Percentiles rank a stretch among this genome's conserved stretches.
Conservation (phyloP, 176 grass and related monocot species). For the Paspalum vaginatum region DNA sequence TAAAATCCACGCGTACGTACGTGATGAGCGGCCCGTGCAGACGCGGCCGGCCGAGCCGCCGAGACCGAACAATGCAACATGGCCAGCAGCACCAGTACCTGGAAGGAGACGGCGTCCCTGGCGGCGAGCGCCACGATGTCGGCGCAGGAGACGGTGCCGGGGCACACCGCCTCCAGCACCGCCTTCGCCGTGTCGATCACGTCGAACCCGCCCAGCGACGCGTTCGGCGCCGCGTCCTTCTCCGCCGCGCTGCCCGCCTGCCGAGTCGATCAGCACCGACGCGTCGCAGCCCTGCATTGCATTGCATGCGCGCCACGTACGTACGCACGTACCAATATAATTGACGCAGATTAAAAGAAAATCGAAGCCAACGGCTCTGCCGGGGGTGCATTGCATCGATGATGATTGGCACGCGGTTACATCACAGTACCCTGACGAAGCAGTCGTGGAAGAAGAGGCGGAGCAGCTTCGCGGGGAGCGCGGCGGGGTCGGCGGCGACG, state of each 20-base stretch:
- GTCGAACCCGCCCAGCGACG: constrained; percentile 65
- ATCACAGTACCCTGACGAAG: constrained; percentile 50
- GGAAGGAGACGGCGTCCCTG: constrained; percentile 66
- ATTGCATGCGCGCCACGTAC: too few relatives aligned
- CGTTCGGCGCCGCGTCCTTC: constrained; percentile 70
- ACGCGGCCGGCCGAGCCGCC: too few relatives aligned
- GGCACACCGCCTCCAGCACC: constrained; percentile 68
- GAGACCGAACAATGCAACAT: too few relatives aligned
- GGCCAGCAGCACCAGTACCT: not conserved
- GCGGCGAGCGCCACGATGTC: constrained; percentile 73
- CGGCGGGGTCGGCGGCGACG: constrained; percentile 44
- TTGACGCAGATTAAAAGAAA: too few relatives aligned
- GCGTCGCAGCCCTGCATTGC: constrained; percentile 95
- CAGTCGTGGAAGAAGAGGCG: constrained; percentile 89
- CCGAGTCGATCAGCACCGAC: constrained; percentile 76
- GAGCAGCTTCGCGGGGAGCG: constrained; percentile 53
- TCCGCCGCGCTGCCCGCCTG: constrained; percentile 48
- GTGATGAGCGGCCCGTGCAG: too few relatives aligned
- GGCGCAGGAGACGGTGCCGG: constrained; percentile 57
- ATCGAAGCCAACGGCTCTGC: not conserved
- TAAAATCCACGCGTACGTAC: too few relatives aligned
- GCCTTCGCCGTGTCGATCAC: constrained; percentile 72
- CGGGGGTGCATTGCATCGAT: not conserved
- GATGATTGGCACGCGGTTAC: not conserved
- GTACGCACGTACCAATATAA: too few relatives aligned